A percentile compares a stretch with the other conserved stretches of the same genome.
Conservation (phyloP, 78 protist genomes). For the Tieghemostelium lacteum region DNA sequence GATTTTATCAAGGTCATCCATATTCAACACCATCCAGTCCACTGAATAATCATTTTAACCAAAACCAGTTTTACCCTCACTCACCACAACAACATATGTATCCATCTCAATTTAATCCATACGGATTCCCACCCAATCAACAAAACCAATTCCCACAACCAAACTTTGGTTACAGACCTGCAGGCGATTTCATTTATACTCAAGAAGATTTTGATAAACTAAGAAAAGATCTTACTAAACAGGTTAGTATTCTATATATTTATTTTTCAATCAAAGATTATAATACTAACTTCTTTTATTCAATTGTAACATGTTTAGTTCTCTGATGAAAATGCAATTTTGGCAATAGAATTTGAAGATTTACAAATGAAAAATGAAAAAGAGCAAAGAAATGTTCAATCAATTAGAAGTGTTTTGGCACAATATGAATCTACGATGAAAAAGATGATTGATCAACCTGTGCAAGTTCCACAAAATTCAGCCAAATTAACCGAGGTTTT, state of each 20-base stretch:
- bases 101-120: not conserved
- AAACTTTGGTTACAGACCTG: conserved; percentile 10
- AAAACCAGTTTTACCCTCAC: not conserved
- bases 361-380: conserved; percentile 51
- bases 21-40: not conserved
- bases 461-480: conserved; percentile 57
- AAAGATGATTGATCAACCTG: conserved; percentile 76
- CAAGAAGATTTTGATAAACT: conserved; percentile 71
- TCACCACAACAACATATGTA: conserved; percentile 16
- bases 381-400: conserved; percentile 27
- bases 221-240: conserved; percentile 53
- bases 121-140: too few species aligned
- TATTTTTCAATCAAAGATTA: not conserved
- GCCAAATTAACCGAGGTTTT: conserved; percentile 43
- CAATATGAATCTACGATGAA: conserved; percentile 67
- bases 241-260: conserved; percentile 3
- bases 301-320: not conserved
- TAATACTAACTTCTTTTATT: not conserved
- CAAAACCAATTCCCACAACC: conserved; percentile 27
- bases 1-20: not conserved
- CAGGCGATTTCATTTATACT: conserved; percentile 7
- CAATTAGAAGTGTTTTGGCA: conserved; percentile 15
- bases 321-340: conserved; percentile 67
- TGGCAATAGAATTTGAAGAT: conserved; percentile 48
- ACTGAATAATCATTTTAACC: not conserved